Percentiles rank a stretch among this genome's conserved stretches.
Conservation (phyloP, 2,329 filamentous ascomycete species). For the Ascocoryne sarcoides region DNA sequence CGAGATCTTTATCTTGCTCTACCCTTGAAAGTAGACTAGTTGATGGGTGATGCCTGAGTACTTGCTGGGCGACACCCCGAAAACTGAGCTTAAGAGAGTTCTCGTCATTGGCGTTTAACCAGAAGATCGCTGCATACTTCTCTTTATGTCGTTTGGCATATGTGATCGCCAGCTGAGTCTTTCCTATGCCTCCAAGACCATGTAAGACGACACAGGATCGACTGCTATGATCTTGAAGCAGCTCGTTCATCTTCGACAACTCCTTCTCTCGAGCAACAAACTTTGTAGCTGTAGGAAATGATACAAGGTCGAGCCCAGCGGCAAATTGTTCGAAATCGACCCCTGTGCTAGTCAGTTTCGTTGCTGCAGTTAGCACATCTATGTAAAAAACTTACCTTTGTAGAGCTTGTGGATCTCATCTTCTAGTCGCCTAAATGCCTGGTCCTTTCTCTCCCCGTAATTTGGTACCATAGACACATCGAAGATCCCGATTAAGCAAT, state of each 20-base stretch:
- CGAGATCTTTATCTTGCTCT: conserved; percentile 18
- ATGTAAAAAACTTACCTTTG: conserved; percentile 6
- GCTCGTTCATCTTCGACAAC: conserved; percentile 15
- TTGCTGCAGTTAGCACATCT: conserved; percentile 8
- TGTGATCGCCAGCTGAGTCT: conserved; percentile 35
- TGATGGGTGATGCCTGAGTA: conserved; percentile 24
- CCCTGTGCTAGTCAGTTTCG: conserved; percentile 7
- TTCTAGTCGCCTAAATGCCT: conserved; percentile 1
- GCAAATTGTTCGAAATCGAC: conserved; percentile 10
- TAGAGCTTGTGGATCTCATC: conserved; percentile 8
- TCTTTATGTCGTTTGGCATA: conserved; percentile 30
- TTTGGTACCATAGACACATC: conserved; percentile 35
- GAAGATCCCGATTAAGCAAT: conserved; percentile 37
- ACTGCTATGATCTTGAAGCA: conserved; percentile 10
- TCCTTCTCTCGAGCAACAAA: conserved; percentile 19
- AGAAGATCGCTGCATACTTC: conserved; percentile 34
- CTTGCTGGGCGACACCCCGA: conserved; percentile 21
- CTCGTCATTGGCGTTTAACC: conserved; percentile 34
- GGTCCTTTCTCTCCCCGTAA: conserved; percentile 29
- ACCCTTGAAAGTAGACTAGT: conserved; percentile 19
- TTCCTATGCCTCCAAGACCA: conserved; percentile 37
- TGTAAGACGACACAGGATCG: conserved; percentile 27
- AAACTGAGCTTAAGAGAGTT: conserved; percentile 31
- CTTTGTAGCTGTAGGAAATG: conserved; percentile 13
- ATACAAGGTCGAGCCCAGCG: conserved; percentile 8